Evolutionary conservation across 2,329 filamentous ascomycete species (phyloP), one percentile per base, ranked within the genome.

Genomic region (Gnomoniopsis sp.): DNA sequence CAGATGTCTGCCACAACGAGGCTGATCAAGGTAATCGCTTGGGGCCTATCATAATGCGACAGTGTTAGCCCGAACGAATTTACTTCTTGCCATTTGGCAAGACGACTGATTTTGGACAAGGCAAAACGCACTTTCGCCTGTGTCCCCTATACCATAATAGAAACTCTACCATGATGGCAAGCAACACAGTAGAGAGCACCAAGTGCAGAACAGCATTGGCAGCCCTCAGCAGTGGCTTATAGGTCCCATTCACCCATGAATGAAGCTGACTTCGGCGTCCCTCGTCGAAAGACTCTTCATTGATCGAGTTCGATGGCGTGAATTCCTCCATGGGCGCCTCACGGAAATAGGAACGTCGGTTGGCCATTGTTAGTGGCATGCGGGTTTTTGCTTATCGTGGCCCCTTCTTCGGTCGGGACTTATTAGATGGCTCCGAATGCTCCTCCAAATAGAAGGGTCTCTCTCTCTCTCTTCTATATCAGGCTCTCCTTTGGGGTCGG

Each of bases 1-100:
- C 69, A 55, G n/a, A 70, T 64, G 60, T 77, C 74, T 30, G 67
- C 43, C 30, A 58, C 60, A 8, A 75, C 66, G n/a, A 74, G 59
- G 8, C 63, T 53, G 7, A 74, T 63, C 12, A 75, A 64, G 10
- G 68, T 60, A 8, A 71, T 59, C 21, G 71, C 72, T 51, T 65
- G 62, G 2, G 66, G 63, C 22, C 71, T 74, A 47, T 33, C 26
- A 34, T 4, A 33, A 3, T 21, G 12, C 3, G 14, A 52, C 14
- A 17, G 43, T 6, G 19, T 10, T 11, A 19, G 17, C 8, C 19
- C 43, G 4, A 3, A 19, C 15, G 21, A 46, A 19, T 12, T 6
- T 11, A 19, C 10, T 17, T 43, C 12, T 41, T 41, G 14, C 4
- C 15, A 15, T 41, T 41, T n/a, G 4, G 17, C 17, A 14, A 12